Evolutionary conservation across 768 basidiomycete genomes (phyloP).

Genomic region (Boletus sp.): DNA sequence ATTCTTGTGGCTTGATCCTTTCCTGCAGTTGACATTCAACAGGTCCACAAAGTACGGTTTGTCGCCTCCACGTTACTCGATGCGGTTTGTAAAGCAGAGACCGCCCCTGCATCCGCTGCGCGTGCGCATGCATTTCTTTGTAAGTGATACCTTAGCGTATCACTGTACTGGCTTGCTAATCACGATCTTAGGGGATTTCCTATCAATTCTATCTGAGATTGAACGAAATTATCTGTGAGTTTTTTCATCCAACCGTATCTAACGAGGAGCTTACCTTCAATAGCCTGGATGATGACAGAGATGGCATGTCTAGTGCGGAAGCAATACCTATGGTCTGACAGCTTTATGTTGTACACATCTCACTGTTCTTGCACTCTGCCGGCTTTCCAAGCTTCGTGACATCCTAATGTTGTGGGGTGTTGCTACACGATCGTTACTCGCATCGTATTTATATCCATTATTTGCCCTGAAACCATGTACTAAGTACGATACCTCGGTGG

Average conservation of each 20-base stretch:
- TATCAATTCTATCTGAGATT: slow-evolving; percentile 88
- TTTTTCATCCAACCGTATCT: neutral
- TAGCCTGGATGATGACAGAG: slow-evolving; percentile 45
- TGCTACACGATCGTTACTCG: neutral
- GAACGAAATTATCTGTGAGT: slow-evolving; percentile 85
- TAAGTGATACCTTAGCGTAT: slow-evolving; percentile 35
- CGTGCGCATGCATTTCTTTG: slow-evolving; percentile 87
- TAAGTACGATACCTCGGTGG: neutral
- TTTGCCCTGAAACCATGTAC: neutral
- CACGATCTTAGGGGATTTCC: slow-evolving; percentile 72
- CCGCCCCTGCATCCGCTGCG: slow-evolving; percentile 75
- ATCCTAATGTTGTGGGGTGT: neutral
- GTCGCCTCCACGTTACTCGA: slow-evolving; percentile 89
- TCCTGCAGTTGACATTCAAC: slow-evolving; percentile 9
- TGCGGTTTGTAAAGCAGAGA: slow-evolving; percentile 78
- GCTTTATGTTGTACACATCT: neutral
- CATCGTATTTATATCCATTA: slow-evolving; percentile 6
- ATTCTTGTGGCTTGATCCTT: neutral
- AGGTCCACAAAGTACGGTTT: slow-evolving; percentile 92
- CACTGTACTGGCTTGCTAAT: slow-evolving; percentile 4
- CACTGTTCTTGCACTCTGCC: neutral
- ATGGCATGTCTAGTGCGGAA: slow-evolving; percentile 49
- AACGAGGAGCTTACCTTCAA: slow-evolving; percentile 34
- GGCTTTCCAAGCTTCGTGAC: slow-evolving; percentile 1
- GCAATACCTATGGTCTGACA: slow-evolving; percentile 40